Evolutionary conservation across 352 stramenopile genomes (phyloP).

Genomic region (Phytophthora boehmeriae): DNA sequence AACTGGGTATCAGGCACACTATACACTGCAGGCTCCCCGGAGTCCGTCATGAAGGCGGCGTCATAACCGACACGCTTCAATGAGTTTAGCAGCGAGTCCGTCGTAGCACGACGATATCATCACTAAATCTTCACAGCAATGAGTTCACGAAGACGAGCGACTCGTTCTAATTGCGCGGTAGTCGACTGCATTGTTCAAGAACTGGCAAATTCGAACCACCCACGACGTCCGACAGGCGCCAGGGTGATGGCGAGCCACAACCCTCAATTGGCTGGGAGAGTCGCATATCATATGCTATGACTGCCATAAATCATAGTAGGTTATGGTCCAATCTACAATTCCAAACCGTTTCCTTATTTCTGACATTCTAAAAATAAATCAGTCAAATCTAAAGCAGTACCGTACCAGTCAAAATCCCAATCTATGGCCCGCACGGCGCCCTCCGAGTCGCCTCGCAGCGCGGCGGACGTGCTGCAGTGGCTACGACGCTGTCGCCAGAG

Average conservation of each 20-base stretch:
- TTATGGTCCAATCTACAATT: too few relatives aligned
- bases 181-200: slow-evolving; percentile 19
- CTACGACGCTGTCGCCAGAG: slow-evolving; percentile 42
- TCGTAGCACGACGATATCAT: slow-evolving; percentile 92
- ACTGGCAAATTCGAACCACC: neutral
- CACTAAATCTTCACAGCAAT: slow-evolving; percentile 64
- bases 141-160: slow-evolving; percentile 50
- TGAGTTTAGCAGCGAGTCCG: slow-evolving; percentile 89
- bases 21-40: slow-evolving; percentile 85
- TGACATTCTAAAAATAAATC: neutral
- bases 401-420: neutral
- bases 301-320: too few relatives aligned
- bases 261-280: slow-evolving; percentile 15
- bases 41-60: slow-evolving; percentile 93
- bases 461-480: slow-evolving; percentile 33
- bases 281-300: slow-evolving; percentile 14
- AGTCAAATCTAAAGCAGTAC: neutral
- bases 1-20: slow-evolving; percentile 89
- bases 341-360: neutral
- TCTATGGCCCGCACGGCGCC: neutral
- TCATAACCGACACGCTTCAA: slow-evolving; percentile 89
- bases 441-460: slow-evolving; percentile 9
- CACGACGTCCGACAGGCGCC: too few relatives aligned
- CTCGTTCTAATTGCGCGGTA: slow-evolving; percentile 48
- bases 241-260: too few relatives aligned